A percentile compares a stretch with the other conserved stretches of the same genome.
These are phyloP conservation scores for Cutaneotrichosporon dermatis DNA, from an alignment of 1,284 basidiomycete species.

Conservation along the genomic window DNA sequence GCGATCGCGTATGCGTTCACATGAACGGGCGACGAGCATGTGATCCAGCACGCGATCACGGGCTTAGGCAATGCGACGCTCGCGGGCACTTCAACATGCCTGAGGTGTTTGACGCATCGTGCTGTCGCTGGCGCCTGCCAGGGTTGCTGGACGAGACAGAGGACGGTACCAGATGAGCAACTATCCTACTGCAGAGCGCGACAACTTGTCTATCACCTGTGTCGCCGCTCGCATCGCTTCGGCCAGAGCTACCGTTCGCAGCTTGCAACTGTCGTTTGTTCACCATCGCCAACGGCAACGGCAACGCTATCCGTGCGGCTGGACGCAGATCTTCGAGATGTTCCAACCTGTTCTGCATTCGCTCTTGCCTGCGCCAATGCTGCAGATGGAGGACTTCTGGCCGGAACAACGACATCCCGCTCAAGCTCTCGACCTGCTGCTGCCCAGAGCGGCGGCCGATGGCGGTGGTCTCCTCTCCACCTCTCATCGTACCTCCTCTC, in stretches of 20 bases:
- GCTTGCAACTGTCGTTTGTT: constrained; percentile 96
- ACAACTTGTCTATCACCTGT: constrained; percentile 85
- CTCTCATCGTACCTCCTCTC: constrained; percentile 96
- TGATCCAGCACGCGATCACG: constrained; percentile 88
- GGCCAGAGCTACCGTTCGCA: constrained; percentile 95
- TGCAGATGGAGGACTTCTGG: constrained; percentile 98
- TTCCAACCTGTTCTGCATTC: constrained; percentile 93
- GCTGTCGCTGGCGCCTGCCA: constrained; percentile 81
- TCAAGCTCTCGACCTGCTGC: constrained; percentile 66
- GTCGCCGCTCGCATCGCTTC: constrained; percentile 88
- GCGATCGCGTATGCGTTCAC: constrained; percentile 87
- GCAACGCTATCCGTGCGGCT: constrained; percentile 91
- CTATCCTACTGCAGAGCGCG: constrained; percentile 88
- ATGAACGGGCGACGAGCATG: constrained; percentile 91
- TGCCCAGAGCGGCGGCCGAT: constrained; percentile 64
- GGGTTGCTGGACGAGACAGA: constrained; percentile 70
- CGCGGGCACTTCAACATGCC: constrained; percentile 84
- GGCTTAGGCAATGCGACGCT: constrained; percentile 96
- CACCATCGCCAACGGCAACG: constrained; percentile 95
- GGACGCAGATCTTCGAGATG: constrained; percentile 96
- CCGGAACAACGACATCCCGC: constrained; percentile 82
- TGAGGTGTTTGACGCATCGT: constrained; percentile 95
- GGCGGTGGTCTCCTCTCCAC: constrained; percentile 90
- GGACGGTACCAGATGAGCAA: constrained; percentile 66
- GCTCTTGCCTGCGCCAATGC: constrained; percentile 76